Conservation (phyloP, 345 rosid genomes). For the Carallia pectinifolia region DNA sequence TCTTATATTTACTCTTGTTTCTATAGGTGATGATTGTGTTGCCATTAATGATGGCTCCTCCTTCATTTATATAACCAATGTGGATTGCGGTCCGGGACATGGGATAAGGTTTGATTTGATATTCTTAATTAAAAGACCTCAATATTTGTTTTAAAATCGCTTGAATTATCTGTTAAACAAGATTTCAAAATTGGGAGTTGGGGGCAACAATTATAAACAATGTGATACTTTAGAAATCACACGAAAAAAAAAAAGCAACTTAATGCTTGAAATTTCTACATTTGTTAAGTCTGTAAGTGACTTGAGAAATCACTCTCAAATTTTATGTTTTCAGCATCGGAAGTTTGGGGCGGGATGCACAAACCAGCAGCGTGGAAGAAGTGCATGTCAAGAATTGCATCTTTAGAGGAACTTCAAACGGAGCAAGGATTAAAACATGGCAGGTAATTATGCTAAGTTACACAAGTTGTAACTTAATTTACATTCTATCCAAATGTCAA, state of each 20-base stretch:
- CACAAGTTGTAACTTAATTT: no score
- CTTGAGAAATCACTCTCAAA: no score
- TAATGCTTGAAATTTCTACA: no score
- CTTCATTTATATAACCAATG: slow-evolving; percentile 1
- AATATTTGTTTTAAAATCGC: no score
- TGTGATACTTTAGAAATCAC: no score
- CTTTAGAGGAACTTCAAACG: slow-evolving; percentile 44
- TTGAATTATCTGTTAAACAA: no score
- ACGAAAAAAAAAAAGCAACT: no score
- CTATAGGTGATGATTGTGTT: slow-evolving; percentile 61
- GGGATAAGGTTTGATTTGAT: slow-evolving; percentile 17
- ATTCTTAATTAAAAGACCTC: no score
- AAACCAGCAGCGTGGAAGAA: slow-evolving; percentile 29
- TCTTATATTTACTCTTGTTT: background rate
- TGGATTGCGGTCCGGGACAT: slow-evolving; percentile 19
- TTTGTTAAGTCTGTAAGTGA: no score
- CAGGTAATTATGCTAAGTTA: slow-evolving; percentile 17
- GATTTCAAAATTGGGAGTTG: no score
- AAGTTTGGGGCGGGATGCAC: slow-evolving; percentile 49
- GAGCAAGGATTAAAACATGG: slow-evolving; percentile 67
- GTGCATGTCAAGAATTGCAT: slow-evolving; percentile 39
- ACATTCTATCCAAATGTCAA: no score
- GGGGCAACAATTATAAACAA: no score
- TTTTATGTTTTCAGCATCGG: slow-evolving; percentile 36
- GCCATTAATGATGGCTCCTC: slow-evolving; percentile 40